Evolutionary conservation across 306 rosid genomes (phyloP).

Genomic region (Ochetophila trinervis): DNA sequence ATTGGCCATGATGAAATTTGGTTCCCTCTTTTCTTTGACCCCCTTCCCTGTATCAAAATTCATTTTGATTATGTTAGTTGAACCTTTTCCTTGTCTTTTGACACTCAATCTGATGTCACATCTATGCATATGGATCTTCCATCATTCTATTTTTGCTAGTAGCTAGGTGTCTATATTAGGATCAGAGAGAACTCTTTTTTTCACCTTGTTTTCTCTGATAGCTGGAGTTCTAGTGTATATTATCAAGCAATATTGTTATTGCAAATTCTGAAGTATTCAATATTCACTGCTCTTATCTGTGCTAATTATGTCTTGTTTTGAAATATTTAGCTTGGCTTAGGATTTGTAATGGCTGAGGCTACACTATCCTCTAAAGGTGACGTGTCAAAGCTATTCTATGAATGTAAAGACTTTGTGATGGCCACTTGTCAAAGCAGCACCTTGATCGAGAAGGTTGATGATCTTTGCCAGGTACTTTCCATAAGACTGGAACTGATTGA

Average conservation of each 20-base stretch:
- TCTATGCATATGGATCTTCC: too few relatives aligned
- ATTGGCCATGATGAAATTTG: not conserved
- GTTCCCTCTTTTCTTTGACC: not conserved
- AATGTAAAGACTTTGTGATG: slow-evolving; percentile 79
- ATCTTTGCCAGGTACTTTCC: slow-evolving; percentile 73
- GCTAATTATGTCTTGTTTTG: slow-evolving; percentile 41
- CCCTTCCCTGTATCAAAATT: not conserved
- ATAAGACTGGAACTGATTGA: slow-evolving; percentile 12
- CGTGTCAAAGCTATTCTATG: slow-evolving; percentile 74
- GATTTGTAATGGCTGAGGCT: slow-evolving; percentile 71
- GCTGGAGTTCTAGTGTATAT: too few relatives aligned
- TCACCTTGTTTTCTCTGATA: too few relatives aligned
- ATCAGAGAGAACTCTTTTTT: too few relatives aligned
- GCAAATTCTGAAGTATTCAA: not conserved
- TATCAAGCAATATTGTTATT: not conserved
- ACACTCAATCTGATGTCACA: not conserved
- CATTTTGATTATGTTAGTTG: not conserved
- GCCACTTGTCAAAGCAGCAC: slow-evolving; percentile 53
- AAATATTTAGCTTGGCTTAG: slow-evolving; percentile 77
- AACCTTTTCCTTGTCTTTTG: not conserved
- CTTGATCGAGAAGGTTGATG: slow-evolving; percentile 68
- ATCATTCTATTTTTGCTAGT: too few relatives aligned
- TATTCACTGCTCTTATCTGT: slow-evolving; percentile 3
- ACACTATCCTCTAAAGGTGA: slow-evolving; percentile 47
- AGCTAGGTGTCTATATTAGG: too few relatives aligned